Percentiles rank a stretch among this genome's conserved stretches.
Conservation (phyloP, 306 rosid genomes). For the Acacia melanoxylon region DNA sequence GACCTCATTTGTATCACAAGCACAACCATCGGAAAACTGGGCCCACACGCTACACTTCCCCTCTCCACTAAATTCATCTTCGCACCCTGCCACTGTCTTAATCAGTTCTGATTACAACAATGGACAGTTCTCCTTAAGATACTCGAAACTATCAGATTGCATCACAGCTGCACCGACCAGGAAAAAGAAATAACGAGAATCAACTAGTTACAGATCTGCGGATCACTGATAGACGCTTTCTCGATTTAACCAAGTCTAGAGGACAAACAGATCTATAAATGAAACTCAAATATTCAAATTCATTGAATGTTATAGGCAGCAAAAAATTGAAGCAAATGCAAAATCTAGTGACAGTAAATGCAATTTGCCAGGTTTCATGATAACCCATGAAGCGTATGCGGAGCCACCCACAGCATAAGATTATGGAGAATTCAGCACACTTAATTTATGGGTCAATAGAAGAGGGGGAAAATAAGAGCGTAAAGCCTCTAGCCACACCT, state of each 20-base stretch:
- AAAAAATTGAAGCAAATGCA: not conserved
- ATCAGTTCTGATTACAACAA: constrained; percentile 86
- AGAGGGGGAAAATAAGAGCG: not conserved
- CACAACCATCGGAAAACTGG: constrained; percentile 89
- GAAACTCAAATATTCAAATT: not conserved
- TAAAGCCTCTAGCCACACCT: not conserved
- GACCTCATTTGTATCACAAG: constrained; percentile 74
- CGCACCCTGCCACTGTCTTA: constrained; percentile 90
- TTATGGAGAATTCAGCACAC: not conserved
- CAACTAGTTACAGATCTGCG: constrained; percentile 10
- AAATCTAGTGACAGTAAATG: not conserved
- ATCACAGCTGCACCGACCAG: constrained; percentile 73
- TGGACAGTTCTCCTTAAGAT: constrained; percentile 86
- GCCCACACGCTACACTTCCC: constrained; percentile 96
- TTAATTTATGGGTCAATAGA: not conserved
- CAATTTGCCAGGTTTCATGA: not conserved
- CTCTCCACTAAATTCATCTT: constrained; percentile 83
- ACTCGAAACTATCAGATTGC: constrained; percentile 91
- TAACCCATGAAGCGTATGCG: not conserved
- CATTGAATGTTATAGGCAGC: not conserved
- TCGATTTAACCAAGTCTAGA: not conserved
- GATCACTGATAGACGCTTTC: not conserved
- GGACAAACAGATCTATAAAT: not conserved
- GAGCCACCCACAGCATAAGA: not conserved
- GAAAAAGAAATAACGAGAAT: constrained; percentile 24